These are phyloP conservation scores for Akanthomyces uredinophilus DNA, from an alignment of 2,329 filamentous ascomycete genomes.

Conservation along the genomic window DNA sequence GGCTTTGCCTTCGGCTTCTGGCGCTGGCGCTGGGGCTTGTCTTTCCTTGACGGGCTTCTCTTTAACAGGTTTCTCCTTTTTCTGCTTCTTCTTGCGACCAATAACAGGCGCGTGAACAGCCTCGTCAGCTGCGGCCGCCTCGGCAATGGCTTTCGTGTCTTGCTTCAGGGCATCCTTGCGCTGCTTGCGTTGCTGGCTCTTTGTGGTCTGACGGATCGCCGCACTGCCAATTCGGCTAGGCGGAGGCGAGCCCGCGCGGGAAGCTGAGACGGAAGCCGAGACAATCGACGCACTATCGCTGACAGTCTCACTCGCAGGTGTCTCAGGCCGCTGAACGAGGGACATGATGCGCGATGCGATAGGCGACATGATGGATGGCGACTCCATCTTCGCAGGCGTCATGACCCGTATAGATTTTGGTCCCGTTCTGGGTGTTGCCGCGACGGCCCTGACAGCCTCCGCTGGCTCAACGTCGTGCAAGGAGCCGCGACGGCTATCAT, in stretches of 20 bases:
- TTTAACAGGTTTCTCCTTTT: slow-evolving; percentile 57
- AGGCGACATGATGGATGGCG: slow-evolving; percentile 36
- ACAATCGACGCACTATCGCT: slow-evolving; percentile 74
- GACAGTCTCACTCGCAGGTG: slow-evolving; percentile 66
- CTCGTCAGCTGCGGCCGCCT: slow-evolving; percentile 45
- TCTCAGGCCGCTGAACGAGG: slow-evolving; percentile 54
- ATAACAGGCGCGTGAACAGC: slow-evolving; percentile 66
- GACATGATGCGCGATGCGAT: slow-evolving; percentile 28
- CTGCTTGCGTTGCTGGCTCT: slow-evolving; percentile 74
- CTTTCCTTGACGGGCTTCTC: slow-evolving; percentile 17
- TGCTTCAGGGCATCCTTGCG: slow-evolving; percentile 63
- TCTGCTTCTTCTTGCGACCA: slow-evolving; percentile 79
- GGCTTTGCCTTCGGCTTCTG: not conserved
- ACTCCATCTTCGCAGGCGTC: slow-evolving; percentile 59
- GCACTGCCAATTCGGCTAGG: slow-evolving; percentile 61
- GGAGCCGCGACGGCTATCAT: slow-evolving; percentile 18
- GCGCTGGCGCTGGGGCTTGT: not conserved
- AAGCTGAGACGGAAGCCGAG: slow-evolving; percentile 62
- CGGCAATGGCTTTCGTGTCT: slow-evolving; percentile 51
- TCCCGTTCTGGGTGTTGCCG: slow-evolving; percentile 45
- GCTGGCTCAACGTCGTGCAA: slow-evolving; percentile 15
- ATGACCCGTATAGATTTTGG: slow-evolving; percentile 67
- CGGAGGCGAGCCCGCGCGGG: slow-evolving; percentile 68
- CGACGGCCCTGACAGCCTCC: slow-evolving; percentile 37
- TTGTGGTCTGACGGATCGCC: slow-evolving; percentile 64